Base-by-base conservation (phyloP, 331 rosid genomes). In the Acacia concinna region DNA sequence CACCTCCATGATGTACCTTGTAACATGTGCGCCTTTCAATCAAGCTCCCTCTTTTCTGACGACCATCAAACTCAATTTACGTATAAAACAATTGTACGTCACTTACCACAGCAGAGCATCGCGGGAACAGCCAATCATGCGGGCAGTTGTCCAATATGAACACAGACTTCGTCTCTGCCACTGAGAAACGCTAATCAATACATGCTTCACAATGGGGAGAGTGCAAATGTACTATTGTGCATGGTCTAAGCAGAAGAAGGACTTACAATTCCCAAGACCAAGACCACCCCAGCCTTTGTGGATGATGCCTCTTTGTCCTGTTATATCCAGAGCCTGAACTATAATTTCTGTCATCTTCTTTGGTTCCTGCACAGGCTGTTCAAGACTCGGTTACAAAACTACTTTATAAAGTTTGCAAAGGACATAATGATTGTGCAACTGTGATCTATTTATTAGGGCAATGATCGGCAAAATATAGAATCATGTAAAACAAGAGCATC, bases 231-330 rank as follows among this genome's bases (percentile, higher is more conserved):
- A n/a, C n/a, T 4, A 65, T 71, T 35, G 7, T 34, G 40, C 77
- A 73, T 81, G 66, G 67, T 67, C 60, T 17, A 74, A 38, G 72
- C n/a, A 84, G 72, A 15, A 46, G 63, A 62, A 60, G 77, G 77
- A 81, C 99, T 89, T 81, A 95, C 99, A 89, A 83, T 83, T 83
- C 63, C 97, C 96, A 85, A 93, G 97, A 85, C 97, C 98, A 88
- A 92, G 98, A 83, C 97, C 98, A 64, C 98, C 99, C 99, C 99
- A 93, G 69, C 99, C 98, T 85, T 80, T 91, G 89, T 91, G 93
- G 87, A 95, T 95, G 80, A 95, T 79, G 72, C 99, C 99, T 82
- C 99, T 87, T 85, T 89, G 95, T 81, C 87, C 82, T 3, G 98
- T 95, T 68, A 68, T 85, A 77, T 95, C 90, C 79, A 95, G 89